Evolutionary conservation across 192 early-diverging fungal species (phyloP), one percentile per base, ranked within the genome.

Genomic region (Piromyces finnis): DNA sequence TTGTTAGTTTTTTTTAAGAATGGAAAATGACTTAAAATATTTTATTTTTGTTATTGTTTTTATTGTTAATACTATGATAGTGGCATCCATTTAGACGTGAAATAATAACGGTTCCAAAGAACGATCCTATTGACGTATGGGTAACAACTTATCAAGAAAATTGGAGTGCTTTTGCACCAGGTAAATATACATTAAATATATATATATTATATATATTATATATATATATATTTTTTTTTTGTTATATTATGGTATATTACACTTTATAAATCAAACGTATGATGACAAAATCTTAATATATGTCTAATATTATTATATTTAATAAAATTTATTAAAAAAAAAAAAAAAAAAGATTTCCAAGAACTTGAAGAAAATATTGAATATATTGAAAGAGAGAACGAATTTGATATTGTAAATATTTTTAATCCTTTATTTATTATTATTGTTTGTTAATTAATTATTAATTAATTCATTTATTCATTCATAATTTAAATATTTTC

Each of bases 321-420:
- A n/a, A n/a, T n/a, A n/a, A n/a, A n/a, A n/a, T n/a, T 83, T 77
- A 36, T 79, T 84, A 5, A 22, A 6, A 27, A 11, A 27, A 30
- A 59, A 18, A 82, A 9, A 26, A 22, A 28, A 5, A 3, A 37
- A 28, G 95, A 94, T 59, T 98, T 97, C 81, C 91, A 86, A 28
- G 95, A 97, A 81, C 83, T 99, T 26, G 94, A 97, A 35, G 96
- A 99, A 78, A 98, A 99, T 83, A 87, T 95, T 12, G 97, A 97
- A 79, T 97, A 97, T 84, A 87, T 91, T 78, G 97, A 99, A 83
- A 85, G 90, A 16, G 97, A 99, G 81, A 94, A 97, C 80, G 94
- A 95, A 82, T 99, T 97, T 85, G 97, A 99, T 83, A 85, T 92
- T 79, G 89, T 92, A 84, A 30, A 84, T 39, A 15, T 15, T 15